Evolutionary conservation across 192 early-diverging fungal genomes (phyloP).

Genomic region (Coemansia sp.): DNA sequence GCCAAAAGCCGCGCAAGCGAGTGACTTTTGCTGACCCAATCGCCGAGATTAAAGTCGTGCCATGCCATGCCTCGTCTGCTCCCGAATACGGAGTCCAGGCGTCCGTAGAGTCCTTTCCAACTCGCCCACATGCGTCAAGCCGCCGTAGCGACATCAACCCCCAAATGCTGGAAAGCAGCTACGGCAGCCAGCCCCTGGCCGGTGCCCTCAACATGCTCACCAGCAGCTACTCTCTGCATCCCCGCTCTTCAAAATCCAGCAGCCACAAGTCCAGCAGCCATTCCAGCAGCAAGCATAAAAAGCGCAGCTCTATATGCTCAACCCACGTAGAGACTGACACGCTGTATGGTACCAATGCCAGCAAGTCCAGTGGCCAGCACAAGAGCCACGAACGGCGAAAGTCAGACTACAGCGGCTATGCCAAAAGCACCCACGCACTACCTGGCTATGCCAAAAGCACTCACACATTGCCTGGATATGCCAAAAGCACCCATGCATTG

Average conservation of each 20-base stretch:
- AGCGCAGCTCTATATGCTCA: neutral
- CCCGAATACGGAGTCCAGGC: neutral
- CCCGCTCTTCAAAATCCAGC: neutral
- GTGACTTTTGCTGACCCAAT: constrained; percentile 49
- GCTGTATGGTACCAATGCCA: neutral
- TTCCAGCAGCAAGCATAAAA: neutral
- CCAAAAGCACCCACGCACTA: neutral
- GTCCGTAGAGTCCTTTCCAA: neutral
- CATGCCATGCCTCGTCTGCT: constrained; percentile 13
- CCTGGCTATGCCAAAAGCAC: neutral
- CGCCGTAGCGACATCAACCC: constrained; percentile 2
- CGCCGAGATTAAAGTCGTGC: constrained; percentile 17
- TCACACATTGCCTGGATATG: neutral
- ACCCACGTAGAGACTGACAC: neutral
- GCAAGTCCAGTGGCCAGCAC: neutral
- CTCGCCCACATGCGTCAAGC: neutral
- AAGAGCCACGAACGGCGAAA: constrained; percentile 8
- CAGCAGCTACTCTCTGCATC: constrained; percentile 11
- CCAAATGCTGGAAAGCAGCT: neutral
- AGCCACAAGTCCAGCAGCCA: neutral
- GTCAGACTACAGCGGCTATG: neutral
- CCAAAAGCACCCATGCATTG: neutral
- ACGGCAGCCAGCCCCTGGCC: constrained; percentile 5
- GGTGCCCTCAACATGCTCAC: constrained; percentile 1
- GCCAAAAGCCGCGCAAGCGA: constrained; percentile 26